phyloP scores from a whole-genome alignment of 2,329 filamentous ascomycete species.

The Zalaria sp. region DNA sequence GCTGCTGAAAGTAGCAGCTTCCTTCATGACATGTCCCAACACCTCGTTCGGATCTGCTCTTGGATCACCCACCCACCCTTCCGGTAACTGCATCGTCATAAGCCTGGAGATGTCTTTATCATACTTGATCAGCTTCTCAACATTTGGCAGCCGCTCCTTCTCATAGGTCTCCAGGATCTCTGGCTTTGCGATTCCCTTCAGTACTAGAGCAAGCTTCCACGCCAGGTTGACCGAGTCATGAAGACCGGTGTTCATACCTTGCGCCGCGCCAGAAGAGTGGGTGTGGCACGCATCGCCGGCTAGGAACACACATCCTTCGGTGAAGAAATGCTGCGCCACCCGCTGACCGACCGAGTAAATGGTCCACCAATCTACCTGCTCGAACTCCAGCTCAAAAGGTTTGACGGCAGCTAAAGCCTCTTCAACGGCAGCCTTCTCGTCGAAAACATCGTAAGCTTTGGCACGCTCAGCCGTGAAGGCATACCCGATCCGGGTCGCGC shows the following conservation, averaged over 20 bases:
- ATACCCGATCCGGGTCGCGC: slow-evolving; percentile 39
- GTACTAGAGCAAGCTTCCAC: slow-evolving; percentile 8
- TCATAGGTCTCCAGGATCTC: slow-evolving; percentile 8
- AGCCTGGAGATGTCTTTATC: slow-evolving; percentile 11
- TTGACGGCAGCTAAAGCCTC: slow-evolving; percentile 25
- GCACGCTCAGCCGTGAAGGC: slow-evolving; percentile 29
- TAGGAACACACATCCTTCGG: not conserved
- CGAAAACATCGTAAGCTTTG: slow-evolving; percentile 9
- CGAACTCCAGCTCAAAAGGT: slow-evolving; percentile 25
- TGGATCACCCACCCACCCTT: slow-evolving; percentile 8
- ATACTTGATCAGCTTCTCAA: slow-evolving; percentile 10
- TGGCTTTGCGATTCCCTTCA: slow-evolving; percentile 6
- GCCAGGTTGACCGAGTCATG: slow-evolving; percentile 7
- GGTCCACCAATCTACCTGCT: slow-evolving; percentile 29
- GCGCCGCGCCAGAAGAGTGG: slow-evolving; percentile 40
- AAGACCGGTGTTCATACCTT: slow-evolving; percentile 30
- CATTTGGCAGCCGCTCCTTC: slow-evolving; percentile 10
- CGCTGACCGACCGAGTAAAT: slow-evolving; percentile 30
- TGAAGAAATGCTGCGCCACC: slow-evolving; percentile 14
- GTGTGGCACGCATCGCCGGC: slow-evolving; percentile 39
- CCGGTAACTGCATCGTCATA: slow-evolving; percentile 11
- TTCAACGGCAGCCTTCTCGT: slow-evolving; percentile 15
- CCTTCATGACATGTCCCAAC: slow-evolving; percentile 8
- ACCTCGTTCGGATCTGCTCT: slow-evolving; percentile 8
- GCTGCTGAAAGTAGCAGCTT: slow-evolving; percentile 11